These are phyloP conservation scores for Penicillium sp. DNA, from an alignment of 2,329 filamentous ascomycete species.

Conservation along the genomic window DNA sequence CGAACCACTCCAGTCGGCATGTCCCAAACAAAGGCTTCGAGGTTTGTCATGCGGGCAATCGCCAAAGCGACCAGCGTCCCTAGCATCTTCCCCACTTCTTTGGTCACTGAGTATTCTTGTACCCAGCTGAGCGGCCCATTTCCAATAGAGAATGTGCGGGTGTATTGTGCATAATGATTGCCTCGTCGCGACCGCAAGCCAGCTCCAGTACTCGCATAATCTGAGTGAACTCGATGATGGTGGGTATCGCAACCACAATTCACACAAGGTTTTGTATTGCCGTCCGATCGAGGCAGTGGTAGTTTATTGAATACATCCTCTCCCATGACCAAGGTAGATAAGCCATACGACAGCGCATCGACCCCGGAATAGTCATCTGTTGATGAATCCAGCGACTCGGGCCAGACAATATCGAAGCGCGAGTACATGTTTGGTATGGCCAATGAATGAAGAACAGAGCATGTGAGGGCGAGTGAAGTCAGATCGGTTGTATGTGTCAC, in stretches of 20 bases:
- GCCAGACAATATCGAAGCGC: slow-evolving; percentile 85
- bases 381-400: slow-evolving; percentile 60
- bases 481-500: slow-evolving; percentile 78
- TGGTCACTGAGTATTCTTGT: slow-evolving; percentile 74
- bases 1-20: slow-evolving; percentile 81
- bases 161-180: slow-evolving; percentile 75
- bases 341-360: slow-evolving; percentile 76
- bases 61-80: slow-evolving; percentile 75
- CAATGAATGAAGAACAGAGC: slow-evolving; percentile 71
- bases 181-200: slow-evolving; percentile 49
- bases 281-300: slow-evolving; percentile 34
- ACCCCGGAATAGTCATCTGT: slow-evolving; percentile 67
- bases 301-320: slow-evolving; percentile 57
- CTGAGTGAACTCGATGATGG: slow-evolving; percentile 14
- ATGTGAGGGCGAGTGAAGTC: slow-evolving; percentile 70
- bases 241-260: slow-evolving; percentile 31
- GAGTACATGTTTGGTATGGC: slow-evolving; percentile 77
- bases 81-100: slow-evolving; percentile 85
- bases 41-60: slow-evolving; percentile 73
- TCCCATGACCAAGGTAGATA: slow-evolving; percentile 74
- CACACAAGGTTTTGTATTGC: slow-evolving; percentile 20
- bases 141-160: slow-evolving; percentile 77
- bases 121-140: slow-evolving; percentile 77
- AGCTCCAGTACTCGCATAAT: background rate
- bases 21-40: slow-evolving; percentile 82